Base-by-base conservation (phyloP, 305 asterid genomes). In the Solanum aculeatissimum region DNA sequence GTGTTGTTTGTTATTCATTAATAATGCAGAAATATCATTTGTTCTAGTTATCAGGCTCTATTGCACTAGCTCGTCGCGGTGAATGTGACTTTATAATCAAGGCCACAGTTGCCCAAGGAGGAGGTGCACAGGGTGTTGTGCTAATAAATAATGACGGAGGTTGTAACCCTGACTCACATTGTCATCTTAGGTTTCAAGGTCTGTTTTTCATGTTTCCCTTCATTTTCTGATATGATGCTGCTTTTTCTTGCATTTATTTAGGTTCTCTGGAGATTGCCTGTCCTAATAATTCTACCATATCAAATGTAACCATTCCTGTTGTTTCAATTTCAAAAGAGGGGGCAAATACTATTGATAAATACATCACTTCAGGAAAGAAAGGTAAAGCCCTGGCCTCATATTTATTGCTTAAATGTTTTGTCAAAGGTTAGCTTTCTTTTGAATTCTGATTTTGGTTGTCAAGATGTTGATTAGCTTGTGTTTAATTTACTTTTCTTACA, bases 231-330 rank as follows among this genome's bases (percentile, higher is more conserved):
- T 38, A 51, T 29, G 18, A 18, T 7, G 7, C 65, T 21, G 71
- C 74, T 83, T 32, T 49, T 65, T 85, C 85, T 82, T 92, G 90
- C 77, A 87, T 88, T 86, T 90, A 72, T 77, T 32, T 87, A 97
- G 99, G 91, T 88, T 89, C 93, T 85, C 83, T 91, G 86, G 97
- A 94, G 94, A 95, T 97, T 98, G 93, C 91, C 82, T 97, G 99
- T 85, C 93, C 89, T 74, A 72, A 87, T 55, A 91, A 93, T 85
- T 93, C 87, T 43, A 92, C 94, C 80, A 84, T 75, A 77, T 80
- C 89, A 83, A 88, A 91, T 85, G 88, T 97, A 87, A 89, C 92
- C n/a, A 93, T 97, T 83, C 99, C 98, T 60, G 97, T 97, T 85
- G 87, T 94, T 80, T 92, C 91, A 86, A 89, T 94, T 79, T 89